A percentile compares a stretch with the other conserved stretches of the same genome.
phyloP scores from a whole-genome alignment of 805 yeast species.

The Schwanniomyces vanrijiae region DNA sequence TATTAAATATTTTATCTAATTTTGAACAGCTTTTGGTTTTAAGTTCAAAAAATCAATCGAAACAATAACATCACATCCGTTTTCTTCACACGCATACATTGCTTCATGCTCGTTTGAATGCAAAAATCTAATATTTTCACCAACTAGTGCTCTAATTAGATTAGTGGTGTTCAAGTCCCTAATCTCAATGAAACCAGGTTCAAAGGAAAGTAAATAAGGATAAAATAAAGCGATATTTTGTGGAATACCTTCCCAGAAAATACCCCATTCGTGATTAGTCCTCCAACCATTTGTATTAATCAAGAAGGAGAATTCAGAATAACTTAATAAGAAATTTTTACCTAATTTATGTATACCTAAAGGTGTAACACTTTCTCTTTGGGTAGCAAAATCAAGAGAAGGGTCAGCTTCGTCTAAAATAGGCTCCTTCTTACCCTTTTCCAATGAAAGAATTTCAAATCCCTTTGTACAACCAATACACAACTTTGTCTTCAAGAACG shows the following conservation, averaged over 20 bases:
- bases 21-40: constrained; percentile 29
- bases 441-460: constrained; percentile 88
- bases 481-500: constrained; percentile 81
- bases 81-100: constrained; percentile 86
- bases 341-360: constrained; percentile 89
- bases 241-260: constrained; percentile 96
- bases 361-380: constrained; percentile 76
- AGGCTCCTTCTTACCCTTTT: constrained; percentile 82
- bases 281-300: constrained; percentile 97
- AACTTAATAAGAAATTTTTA: constrained; percentile 82
- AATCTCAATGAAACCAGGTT: constrained; percentile 85
- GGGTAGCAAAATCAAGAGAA: constrained; percentile 89
- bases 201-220: constrained; percentile 91
- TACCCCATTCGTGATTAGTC: constrained; percentile 87
- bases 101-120: constrained; percentile 94
- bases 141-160: constrained; percentile 81
- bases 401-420: constrained; percentile 98
- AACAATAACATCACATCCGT: constrained; percentile 89
- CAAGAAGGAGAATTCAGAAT: constrained; percentile 91
- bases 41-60: constrained; percentile 84
- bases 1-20: not conserved
- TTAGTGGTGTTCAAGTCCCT: constrained; percentile 88
- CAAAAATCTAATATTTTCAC: constrained; percentile 85
- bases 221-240: constrained; percentile 90
- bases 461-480: constrained; percentile 97